Percentiles rank a stretch among this genome's conserved stretches.
phyloP scores from a whole-genome alignment of 2,329 filamentous ascomycete species.

The Fusarium dlaminii region DNA sequence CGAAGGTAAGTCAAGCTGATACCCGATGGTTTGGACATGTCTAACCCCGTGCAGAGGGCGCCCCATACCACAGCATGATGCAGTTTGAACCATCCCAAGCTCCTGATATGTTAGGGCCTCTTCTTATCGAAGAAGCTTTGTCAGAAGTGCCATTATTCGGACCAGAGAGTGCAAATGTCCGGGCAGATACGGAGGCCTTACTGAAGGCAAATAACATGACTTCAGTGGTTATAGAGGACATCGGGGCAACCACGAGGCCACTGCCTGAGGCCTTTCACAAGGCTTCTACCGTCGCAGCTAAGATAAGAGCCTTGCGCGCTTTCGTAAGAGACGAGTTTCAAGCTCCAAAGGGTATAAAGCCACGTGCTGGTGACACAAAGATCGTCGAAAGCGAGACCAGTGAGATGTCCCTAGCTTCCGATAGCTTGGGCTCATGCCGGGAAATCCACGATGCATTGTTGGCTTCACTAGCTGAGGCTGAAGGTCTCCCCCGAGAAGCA shows the following conservation, averaged over 20 bases:
- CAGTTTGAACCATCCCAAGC: constrained; percentile 66
- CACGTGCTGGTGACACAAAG: constrained; percentile 38
- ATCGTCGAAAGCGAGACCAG: constrained; percentile 46
- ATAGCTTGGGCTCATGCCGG: constrained; percentile 58
- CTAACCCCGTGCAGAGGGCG: constrained; percentile 53
- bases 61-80: constrained; percentile 65
- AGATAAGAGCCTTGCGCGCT: constrained; percentile 58
- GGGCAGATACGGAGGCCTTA: constrained; percentile 53
- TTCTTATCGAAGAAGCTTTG: constrained; percentile 63
- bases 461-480: constrained; percentile 54
- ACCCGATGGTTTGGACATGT: background rate
- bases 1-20: constrained; percentile 53
- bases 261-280: constrained; percentile 55
- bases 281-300: constrained; percentile 57
- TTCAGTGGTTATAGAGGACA: constrained; percentile 49
- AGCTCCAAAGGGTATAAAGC: constrained; percentile 38
- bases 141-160: constrained; percentile 67
- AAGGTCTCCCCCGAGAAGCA: constrained; percentile 60
- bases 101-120: constrained; percentile 62
- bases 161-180: constrained; percentile 56
- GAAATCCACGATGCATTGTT: constrained; percentile 68
- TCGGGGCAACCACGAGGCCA: constrained; percentile 47
- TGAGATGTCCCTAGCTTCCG: constrained; percentile 51
- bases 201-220: constrained; percentile 49
- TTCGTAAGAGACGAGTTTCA: constrained; percentile 47